phyloP scores from a whole-genome alignment of 73 alveolate species.

The Effrenium voratum region DNA sequence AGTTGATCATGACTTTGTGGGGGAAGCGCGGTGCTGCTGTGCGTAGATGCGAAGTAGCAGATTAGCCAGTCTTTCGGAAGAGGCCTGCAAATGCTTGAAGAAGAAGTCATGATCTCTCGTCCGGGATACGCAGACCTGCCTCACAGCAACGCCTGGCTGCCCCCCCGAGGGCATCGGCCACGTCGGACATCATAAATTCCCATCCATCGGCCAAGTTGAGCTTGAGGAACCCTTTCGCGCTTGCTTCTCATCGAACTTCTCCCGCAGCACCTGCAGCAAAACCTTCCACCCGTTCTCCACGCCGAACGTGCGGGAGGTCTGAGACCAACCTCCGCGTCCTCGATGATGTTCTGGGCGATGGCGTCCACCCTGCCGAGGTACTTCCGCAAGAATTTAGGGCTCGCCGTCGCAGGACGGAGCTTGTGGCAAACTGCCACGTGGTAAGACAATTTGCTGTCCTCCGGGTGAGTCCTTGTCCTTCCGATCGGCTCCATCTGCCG shows the following conservation, averaged over 20 bases:
- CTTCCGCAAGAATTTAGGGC: background rate
- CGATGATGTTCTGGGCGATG: slow-evolving; percentile 41
- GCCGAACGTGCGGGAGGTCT: slow-evolving; percentile 17
- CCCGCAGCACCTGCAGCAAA: slow-evolving; percentile 16
- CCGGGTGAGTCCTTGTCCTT: background rate
- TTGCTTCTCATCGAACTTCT: slow-evolving; percentile 38
- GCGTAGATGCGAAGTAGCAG: background rate
- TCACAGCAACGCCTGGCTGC: slow-evolving; percentile 1
- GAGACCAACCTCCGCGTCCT: background rate
- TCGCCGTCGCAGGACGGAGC: background rate
- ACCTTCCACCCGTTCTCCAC: slow-evolving; percentile 10
- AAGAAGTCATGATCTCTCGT: slow-evolving; percentile 17
- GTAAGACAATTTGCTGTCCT: background rate
- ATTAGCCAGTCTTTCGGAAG: background rate
- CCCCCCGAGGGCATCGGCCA: background rate
- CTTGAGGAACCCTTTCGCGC: background rate
- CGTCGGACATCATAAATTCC: background rate
- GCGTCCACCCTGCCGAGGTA: slow-evolving; percentile 20
- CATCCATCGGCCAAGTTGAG: background rate
- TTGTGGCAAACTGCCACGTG: background rate
- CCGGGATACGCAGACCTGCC: background rate
- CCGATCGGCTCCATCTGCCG: background rate
- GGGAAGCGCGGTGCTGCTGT: background rate
- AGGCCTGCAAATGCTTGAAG: background rate
- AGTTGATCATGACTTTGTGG: background rate